Evolutionary conservation across 2,329 filamentous ascomycete genomes (phyloP), one percentile per base, ranked within the genome.

Genomic region (Trichoderma sp.): DNA sequence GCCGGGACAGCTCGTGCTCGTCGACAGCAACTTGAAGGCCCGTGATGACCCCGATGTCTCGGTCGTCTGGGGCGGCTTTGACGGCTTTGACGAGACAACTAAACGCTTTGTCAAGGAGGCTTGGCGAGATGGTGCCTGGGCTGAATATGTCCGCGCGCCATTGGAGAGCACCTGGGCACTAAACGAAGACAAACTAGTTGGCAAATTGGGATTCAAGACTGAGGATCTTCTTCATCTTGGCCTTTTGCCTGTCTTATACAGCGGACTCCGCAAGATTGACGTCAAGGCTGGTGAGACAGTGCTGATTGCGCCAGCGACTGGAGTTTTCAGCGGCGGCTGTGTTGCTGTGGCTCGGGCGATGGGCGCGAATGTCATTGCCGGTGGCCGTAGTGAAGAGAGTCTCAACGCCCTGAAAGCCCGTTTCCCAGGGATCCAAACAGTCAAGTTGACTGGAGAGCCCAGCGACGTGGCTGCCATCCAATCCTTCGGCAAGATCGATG

Each of bases 291-390:
- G 85, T 4, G 83, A 87, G 72, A 84, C 81, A 0, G 75, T 87
- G 24, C 74, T 87, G 46, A 72, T 87, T 1, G 77, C 76, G 24
- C 85, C 85, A 0, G 84, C 84, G 1, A 87, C 84, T 0, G 85
- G 85, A 0, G 72, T 73, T 0, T 87, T 82, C 72, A 81, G 84
- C 0, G 81, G 84, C 3, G 80, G 81, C 1, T 83, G 79, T 1
- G 83, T 86, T 2, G 72, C 80, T 4, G 74, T 83, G 3, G 85
- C 85, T 0, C 68, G 83, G 0, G 82, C 84, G 1, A 81, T 86
- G 76, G 86, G 85, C 0, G 84, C 83, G 5, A 80, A 77, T 11
- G 85, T 87, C 18, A 80, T 87, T 59, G 85, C 85, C 2, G 78
- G 84, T 69, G 84, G 85, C 2, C 77, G 84, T 18, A 84, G 82